Evolutionary conservation across 768 basidiomycete genomes (phyloP).

Genomic region (Cytidiella melzeri): DNA sequence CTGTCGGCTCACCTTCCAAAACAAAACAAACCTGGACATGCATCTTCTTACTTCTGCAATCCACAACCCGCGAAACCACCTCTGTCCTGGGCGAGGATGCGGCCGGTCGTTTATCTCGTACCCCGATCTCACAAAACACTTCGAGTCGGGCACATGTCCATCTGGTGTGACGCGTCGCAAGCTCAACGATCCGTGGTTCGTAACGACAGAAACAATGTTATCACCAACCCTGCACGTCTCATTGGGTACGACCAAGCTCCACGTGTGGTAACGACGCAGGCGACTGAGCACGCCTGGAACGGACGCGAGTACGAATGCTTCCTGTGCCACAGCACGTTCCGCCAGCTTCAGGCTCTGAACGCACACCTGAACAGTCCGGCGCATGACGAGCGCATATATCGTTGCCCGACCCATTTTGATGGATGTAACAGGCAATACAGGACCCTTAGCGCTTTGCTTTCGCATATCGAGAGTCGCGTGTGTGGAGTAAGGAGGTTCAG

Average conservation of each 20-base stretch:
- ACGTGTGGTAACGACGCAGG: slow-evolving; percentile 29
- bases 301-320: slow-evolving; percentile 52
- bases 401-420: slow-evolving; percentile 38
- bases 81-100: slow-evolving; percentile 38
- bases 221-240: slow-evolving; percentile 49
- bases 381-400: slow-evolving; percentile 47
- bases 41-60: slow-evolving; percentile 44
- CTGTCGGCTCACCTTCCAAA: slow-evolving; percentile 29
- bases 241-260: slow-evolving; percentile 29
- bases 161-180: slow-evolving; percentile 38
- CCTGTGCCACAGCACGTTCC: slow-evolving; percentile 44
- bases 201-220: slow-evolving; percentile 37
- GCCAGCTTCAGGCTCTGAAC: slow-evolving; percentile 42
- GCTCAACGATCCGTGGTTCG: slow-evolving; percentile 32
- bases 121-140: slow-evolving; percentile 52
- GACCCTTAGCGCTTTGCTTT: slow-evolving; percentile 52
- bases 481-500: slow-evolving; percentile 51
- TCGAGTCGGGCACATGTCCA: slow-evolving; percentile 50
- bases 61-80: slow-evolving; percentile 35
- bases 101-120: slow-evolving; percentile 38
- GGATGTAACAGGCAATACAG: slow-evolving; percentile 39
- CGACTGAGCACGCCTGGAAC: slow-evolving; percentile 38
- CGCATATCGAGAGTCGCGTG: slow-evolving; percentile 59
- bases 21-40: slow-evolving; percentile 31
- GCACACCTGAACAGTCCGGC: slow-evolving; percentile 58